Conservation (phyloP, 345 rosid genomes). For the Citrus inodora region DNA sequence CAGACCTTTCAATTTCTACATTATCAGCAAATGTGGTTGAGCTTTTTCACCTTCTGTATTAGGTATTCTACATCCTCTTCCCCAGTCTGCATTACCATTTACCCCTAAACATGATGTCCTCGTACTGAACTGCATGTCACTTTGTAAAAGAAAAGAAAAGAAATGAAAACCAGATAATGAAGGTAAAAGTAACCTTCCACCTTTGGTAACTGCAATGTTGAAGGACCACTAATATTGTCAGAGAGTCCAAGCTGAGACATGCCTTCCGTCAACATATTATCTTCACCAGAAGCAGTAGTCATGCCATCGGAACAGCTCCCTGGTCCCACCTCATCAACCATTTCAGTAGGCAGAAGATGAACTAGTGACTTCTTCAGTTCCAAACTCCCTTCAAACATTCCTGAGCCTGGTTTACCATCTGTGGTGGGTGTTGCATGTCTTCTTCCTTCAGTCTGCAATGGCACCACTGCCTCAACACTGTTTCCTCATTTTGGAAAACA, state of each 20-base stretch:
- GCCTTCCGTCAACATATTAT: slow-evolving; percentile 23
- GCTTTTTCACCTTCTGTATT: slow-evolving; percentile 4
- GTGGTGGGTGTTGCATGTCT: slow-evolving; percentile 2
- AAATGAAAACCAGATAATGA: background rate
- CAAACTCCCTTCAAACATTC: slow-evolving; percentile 21
- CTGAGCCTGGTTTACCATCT: slow-evolving; percentile 19
- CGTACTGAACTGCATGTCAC: background rate
- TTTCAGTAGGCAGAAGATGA: slow-evolving; percentile 26
- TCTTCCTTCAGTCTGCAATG: slow-evolving; percentile 28
- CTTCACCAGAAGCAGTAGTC: slow-evolving; percentile 21
- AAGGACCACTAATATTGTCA: slow-evolving; percentile 18
- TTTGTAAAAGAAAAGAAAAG: background rate
- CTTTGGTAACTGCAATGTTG: slow-evolving; percentile 18
- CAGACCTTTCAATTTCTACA: slow-evolving; percentile 28
- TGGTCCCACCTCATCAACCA: slow-evolving; percentile 25
- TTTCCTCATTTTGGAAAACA: slow-evolving; percentile 6
- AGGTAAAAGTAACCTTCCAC: slow-evolving; percentile 4
- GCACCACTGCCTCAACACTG: slow-evolving; percentile 10
- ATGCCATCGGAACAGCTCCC: slow-evolving; percentile 16
- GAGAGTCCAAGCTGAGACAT: slow-evolving; percentile 30
- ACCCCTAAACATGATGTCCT: slow-evolving; percentile 8
- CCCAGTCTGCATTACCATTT: slow-evolving; percentile 22
- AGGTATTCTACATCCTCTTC: background rate
- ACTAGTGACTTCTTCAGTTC: slow-evolving; percentile 33
- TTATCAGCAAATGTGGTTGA: background rate